Evolutionary conservation across 1,284 basidiomycete species (phyloP).

Genomic region (Cystobasidium slooffiae): DNA sequence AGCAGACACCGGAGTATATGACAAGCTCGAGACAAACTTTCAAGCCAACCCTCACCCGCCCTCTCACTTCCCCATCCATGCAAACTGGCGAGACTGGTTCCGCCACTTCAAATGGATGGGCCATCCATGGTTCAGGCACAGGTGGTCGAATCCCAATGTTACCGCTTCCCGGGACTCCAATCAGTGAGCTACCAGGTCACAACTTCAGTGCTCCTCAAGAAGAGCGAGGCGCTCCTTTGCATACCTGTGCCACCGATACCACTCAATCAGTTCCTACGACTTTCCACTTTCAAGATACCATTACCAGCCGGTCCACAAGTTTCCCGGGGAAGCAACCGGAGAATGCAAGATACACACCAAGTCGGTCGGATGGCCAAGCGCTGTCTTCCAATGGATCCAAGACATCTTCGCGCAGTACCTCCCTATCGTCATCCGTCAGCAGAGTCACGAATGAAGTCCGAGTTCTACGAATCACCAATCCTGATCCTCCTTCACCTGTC

Average conservation of each 20-base stretch:
- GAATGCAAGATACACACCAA: not conserved
- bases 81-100: conserved; percentile 1
- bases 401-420: not conserved
- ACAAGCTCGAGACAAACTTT: not conserved
- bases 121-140: not conserved
- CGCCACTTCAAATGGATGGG: not conserved
- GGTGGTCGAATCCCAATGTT: conserved; percentile 8
- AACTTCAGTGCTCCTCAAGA: not conserved
- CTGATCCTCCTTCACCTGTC: conserved; percentile 1
- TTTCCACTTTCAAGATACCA: not conserved
- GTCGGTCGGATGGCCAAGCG: not conserved
- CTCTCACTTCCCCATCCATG: not conserved
- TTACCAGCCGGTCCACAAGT: conserved; percentile 1
- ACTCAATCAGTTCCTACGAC: conserved; percentile 1
- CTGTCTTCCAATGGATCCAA: not conserved
- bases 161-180: conserved; percentile 26
- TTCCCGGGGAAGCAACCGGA: not conserved
- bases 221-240: not conserved
- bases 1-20: not conserved
- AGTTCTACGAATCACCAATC: conserved; percentile 31
- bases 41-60: not conserved
- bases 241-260: not conserved
- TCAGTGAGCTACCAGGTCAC: not conserved
- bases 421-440: conserved; percentile 4
- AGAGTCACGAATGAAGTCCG: conserved; percentile 18